phyloP scores from a whole-genome alignment of 179 eudicot genomes.

The Spergularia azorica region DNA sequence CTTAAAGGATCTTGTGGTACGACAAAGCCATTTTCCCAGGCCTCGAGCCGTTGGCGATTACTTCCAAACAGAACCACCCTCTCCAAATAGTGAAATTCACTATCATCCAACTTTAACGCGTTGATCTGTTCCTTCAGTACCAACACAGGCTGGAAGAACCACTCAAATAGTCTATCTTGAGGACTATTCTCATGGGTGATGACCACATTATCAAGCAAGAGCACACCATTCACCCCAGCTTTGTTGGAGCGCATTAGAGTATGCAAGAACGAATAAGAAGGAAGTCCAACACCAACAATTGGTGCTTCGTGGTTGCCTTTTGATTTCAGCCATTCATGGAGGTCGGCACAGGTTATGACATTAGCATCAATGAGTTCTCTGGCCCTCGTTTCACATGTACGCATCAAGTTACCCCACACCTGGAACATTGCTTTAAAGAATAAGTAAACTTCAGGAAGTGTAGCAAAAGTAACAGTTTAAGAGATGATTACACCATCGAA shows the following conservation, averaged over 20 bases:
- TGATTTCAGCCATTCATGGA: conserved; percentile 72
- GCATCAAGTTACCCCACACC: conserved; percentile 91
- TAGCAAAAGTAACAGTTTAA: neutral
- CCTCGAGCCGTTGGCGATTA: conserved; percentile 46
- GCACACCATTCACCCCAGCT: conserved; percentile 62
- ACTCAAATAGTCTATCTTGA: conserved; percentile 70
- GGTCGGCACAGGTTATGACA: conserved; percentile 56
- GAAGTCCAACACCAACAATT: conserved; percentile 68
- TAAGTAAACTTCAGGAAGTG: neutral
- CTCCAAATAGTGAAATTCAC: conserved; percentile 64
- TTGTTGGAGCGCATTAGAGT: conserved; percentile 55
- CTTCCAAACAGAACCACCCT: conserved; percentile 64
- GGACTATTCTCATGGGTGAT: conserved; percentile 71
- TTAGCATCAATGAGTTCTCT: conserved; percentile 61
- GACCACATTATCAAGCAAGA: conserved; percentile 56
- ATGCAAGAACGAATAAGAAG: conserved; percentile 62
- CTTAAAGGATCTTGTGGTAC: conserved; percentile 64
- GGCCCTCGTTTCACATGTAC: conserved; percentile 51
- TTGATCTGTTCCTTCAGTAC: conserved; percentile 80
- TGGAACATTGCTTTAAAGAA: conserved; percentile 25
- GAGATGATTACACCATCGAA: too few species aligned
- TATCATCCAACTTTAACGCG: conserved; percentile 56
- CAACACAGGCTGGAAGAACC: conserved; percentile 91
- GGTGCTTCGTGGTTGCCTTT: conserved; percentile 53
- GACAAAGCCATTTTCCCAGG: conserved; percentile 69